Conservation (phyloP, 139 green algal genomes). For the Auxenochlorella pyrenoidosa region DNA sequence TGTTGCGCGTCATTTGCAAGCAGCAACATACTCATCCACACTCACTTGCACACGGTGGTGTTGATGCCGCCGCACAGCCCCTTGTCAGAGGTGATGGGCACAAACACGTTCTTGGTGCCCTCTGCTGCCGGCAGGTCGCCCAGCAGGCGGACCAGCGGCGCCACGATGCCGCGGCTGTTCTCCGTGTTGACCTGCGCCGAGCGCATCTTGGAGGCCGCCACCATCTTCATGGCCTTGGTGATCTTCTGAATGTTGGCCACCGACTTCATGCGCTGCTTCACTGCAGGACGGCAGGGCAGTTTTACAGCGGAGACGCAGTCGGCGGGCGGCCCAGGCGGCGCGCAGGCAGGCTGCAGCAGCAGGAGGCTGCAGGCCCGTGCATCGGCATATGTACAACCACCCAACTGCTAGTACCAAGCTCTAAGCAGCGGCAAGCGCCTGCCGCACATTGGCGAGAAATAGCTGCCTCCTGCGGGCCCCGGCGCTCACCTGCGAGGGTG, state of each 20-base stretch:
- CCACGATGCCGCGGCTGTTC: slow-evolving; percentile 84
- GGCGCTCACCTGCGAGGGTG: slow-evolving; percentile 11
- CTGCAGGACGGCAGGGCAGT: slow-evolving; percentile 54
- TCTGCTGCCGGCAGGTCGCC: slow-evolving; percentile 84
- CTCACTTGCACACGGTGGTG: slow-evolving; percentile 89
- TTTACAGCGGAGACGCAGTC: background rate
- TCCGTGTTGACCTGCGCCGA: slow-evolving; percentile 82
- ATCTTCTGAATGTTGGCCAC: slow-evolving; percentile 99
- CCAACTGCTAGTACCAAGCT: background rate
- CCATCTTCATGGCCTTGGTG: slow-evolving; percentile 99
- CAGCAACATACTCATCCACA: too few relatives aligned
- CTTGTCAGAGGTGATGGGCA: slow-evolving; percentile 93
- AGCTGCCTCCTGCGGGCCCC: background rate
- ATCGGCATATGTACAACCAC: background rate
- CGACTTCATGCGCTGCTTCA: slow-evolving; percentile 97
- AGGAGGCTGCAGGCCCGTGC: background rate
- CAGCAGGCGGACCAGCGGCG: slow-evolving; percentile 89
- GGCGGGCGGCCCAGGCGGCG: background rate
- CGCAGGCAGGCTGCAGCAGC: background rate
- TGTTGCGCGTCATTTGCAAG: background rate
- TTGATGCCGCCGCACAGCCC: slow-evolving; percentile 99
- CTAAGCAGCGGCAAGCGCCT: background rate
- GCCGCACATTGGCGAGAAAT: background rate
- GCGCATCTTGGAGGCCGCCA: slow-evolving; percentile 98
- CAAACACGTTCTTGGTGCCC: slow-evolving; percentile 77